Evolutionary conservation across 768 basidiomycete species (phyloP), one percentile per base, ranked within the genome.

Genomic region (Strobilomyces confusus): DNA sequence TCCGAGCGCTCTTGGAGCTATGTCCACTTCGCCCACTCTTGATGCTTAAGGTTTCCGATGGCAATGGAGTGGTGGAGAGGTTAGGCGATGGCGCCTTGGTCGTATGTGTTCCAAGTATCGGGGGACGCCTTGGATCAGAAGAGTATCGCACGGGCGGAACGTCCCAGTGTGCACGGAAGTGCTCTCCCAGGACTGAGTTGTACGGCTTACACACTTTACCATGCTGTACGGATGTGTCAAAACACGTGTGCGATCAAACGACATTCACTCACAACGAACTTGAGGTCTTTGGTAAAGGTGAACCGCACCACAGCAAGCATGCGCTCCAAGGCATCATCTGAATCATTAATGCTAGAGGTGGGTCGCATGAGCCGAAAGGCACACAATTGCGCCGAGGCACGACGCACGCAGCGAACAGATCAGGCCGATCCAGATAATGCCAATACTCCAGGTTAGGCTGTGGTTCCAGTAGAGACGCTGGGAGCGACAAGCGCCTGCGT

Each of bases 361-460:
- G 29, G 50, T 48, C 42, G 48, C 37, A 40, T 61, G 19, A 46
- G 34, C 26, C 43, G 48, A 52, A 36, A 19, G 38, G 50, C 36
- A 23, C 9, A 19, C 5, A 32, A 22, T n/a, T 34, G 29, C 29
- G 5, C 7, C 19, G 20, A 51, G 51, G 37, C n/a, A 36, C 20
- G 32, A 82, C 87, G 75, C 68, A 97, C 94, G 92, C 84, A 63
- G 87, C 87, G 65, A 98, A 93, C 42, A 92, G 73, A 70, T 97
- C 94, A 8, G 94, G 90, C 60, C 92, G 79, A 70, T 95, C 93
- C 44, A 92, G 77, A 61, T 93, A 95, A 59, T 92, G 86, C 91
- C 91, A 97, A 73, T 94, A 98, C 72, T 98, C 95, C 47, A 98
- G 80, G 72, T 98, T 98, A 5, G 95, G 95, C 60, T 95, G 80